phyloP scores from a whole-genome alignment of 805 yeast species.

The Nakazawaea ambrosiae region DNA sequence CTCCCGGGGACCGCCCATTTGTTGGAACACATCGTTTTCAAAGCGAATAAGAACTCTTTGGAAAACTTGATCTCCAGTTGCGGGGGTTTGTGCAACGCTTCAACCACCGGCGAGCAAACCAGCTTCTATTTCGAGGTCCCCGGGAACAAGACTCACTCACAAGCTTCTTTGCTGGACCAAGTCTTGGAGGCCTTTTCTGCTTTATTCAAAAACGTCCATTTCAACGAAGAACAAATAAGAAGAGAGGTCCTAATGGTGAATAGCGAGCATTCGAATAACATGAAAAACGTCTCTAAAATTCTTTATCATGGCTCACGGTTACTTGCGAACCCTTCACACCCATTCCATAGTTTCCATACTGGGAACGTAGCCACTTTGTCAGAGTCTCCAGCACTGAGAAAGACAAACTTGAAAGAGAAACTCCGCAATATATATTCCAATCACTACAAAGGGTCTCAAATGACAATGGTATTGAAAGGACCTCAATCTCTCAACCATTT shows the following conservation, averaged over 20 bases:
- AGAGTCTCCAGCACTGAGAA: constrained; percentile 25
- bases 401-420: constrained; percentile 27
- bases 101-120: constrained; percentile 62
- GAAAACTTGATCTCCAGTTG: constrained; percentile 33
- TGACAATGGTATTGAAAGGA: constrained; percentile 56
- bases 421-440: constrained; percentile 32
- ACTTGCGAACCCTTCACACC: constrained; percentile 39
- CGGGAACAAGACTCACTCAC: too few relatives aligned
- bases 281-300: constrained; percentile 33
- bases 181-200: constrained; percentile 43
- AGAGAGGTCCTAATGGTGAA: constrained; percentile 56
- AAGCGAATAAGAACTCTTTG: constrained; percentile 49
- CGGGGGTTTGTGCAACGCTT: constrained; percentile 62
- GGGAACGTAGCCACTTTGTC: constrained; percentile 51
- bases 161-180: too few relatives aligned
- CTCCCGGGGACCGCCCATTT: constrained; percentile 84
- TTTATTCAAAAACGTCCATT: constrained; percentile 43
- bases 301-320: constrained; percentile 54
- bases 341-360: constrained; percentile 57
- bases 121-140: constrained; percentile 57
- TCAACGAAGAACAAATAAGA: constrained; percentile 32
- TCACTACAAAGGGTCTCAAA: constrained; percentile 38
- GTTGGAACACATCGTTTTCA: constrained; percentile 68
- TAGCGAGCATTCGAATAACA: constrained; percentile 60
- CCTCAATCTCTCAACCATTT: constrained; percentile 57